Conservation (phyloP, 352 stramenopile genomes). For the Phytophthora megakarya region DNA sequence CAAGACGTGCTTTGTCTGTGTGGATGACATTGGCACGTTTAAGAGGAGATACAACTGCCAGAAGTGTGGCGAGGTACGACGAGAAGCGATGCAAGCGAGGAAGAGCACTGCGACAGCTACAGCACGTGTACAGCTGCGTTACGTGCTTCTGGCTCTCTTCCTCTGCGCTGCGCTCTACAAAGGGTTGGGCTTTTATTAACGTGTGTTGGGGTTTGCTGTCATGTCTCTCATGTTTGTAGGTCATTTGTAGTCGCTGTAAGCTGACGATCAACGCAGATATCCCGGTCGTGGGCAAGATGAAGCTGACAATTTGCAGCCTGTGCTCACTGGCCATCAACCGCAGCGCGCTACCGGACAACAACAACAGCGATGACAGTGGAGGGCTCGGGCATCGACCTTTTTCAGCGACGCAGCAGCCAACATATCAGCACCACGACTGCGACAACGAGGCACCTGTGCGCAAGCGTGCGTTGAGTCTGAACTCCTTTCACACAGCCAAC, state of each 20-base stretch:
- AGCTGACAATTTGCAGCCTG: conserved; percentile 83
- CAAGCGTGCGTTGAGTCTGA: conserved; percentile 63
- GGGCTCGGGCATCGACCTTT: conserved; percentile 50
- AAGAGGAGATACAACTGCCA: conserved; percentile 85
- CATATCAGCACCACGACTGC: conserved; percentile 35
- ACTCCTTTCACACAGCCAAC: conserved; percentile 84
- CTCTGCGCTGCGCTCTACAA: conserved; percentile 1
- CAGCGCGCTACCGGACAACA: conserved; percentile 55
- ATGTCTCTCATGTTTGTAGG: conserved; percentile 36
- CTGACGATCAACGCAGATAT: conserved; percentile 81
- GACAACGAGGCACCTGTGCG: conserved; percentile 37
- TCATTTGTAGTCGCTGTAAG: conserved; percentile 78
- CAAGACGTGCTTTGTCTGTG: conserved; percentile 83
- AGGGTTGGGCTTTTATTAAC: conserved; percentile 24
- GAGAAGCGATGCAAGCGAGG: conserved; percentile 1
- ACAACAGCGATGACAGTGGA: conserved; percentile 41
- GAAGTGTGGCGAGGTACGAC: conserved; percentile 76
- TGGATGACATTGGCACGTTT: conserved; percentile 82
- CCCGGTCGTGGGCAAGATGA: conserved; percentile 84
- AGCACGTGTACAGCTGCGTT: neutral
- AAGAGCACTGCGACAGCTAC: neutral
- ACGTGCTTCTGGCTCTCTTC: conserved; percentile 15
- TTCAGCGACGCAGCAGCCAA: conserved; percentile 43
- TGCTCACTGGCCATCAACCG: conserved; percentile 82
- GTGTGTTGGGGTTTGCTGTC: conserved; percentile 6